Evolutionary conservation across 768 basidiomycete genomes (phyloP).

Genomic region (Infundibulicybe gibba): DNA sequence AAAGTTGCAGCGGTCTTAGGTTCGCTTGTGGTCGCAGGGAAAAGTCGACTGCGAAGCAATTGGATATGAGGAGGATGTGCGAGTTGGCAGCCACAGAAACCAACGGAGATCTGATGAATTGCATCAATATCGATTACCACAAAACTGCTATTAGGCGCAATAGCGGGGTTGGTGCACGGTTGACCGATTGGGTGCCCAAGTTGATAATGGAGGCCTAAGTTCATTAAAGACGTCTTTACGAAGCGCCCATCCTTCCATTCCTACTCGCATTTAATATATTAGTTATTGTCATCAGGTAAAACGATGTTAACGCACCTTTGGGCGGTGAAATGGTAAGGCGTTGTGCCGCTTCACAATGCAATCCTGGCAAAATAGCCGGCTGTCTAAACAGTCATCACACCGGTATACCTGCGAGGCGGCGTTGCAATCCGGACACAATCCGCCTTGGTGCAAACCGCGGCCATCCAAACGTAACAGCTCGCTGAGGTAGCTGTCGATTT

Average conservation of each 20-base stretch:
- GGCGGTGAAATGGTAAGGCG: slow-evolving; percentile 7
- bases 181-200: slow-evolving; percentile 14
- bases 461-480: slow-evolving; percentile 2
- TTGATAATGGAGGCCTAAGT: slow-evolving; percentile 13
- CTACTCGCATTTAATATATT: not conserved
- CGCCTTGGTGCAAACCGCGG: not conserved
- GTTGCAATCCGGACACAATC: no score
- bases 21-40: slow-evolving; percentile 16
- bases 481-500: slow-evolving; percentile 1
- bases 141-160: slow-evolving; percentile 14
- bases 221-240: slow-evolving; percentile 5
- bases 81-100: slow-evolving; percentile 24
- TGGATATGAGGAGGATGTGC: slow-evolving; percentile 14
- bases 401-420: not conserved
- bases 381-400: not conserved
- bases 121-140: slow-evolving; percentile 19
- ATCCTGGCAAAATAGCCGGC: slow-evolving; percentile 3
- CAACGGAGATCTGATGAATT: slow-evolving; percentile 21
- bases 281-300: no score
- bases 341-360: slow-evolving; percentile 9
- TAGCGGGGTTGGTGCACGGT: slow-evolving; percentile 10
- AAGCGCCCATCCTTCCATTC: slow-evolving; percentile 9
- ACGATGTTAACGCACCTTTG: slow-evolving; percentile 6
- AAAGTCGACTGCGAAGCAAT: slow-evolving; percentile 21
- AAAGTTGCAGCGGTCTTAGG: slow-evolving; percentile 24